phyloP scores from a whole-genome alignment of 1,284 basidiomycete species.

The Trametes hirsuta region DNA sequence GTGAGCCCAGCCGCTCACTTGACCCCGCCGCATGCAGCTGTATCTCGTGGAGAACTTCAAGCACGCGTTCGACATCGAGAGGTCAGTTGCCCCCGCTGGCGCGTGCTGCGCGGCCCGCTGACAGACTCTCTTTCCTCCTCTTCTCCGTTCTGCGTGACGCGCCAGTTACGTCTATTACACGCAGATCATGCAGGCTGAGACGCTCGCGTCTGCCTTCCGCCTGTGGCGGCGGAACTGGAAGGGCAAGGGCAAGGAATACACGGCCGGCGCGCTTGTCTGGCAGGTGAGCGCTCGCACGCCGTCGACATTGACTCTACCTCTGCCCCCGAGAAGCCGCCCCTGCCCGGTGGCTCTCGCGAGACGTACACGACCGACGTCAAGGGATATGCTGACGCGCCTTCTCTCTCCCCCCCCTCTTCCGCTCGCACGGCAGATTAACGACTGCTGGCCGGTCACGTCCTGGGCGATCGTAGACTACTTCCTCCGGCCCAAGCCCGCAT shows the following conservation, averaged over 20 bases:
- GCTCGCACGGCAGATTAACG: slow-evolving; percentile 52
- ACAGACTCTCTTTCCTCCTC: not conserved
- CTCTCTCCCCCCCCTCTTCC: not conserved
- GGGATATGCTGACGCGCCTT: not conserved
- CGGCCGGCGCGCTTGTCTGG: slow-evolving; percentile 55
- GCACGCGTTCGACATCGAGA: slow-evolving; percentile 87
- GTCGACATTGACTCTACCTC: slow-evolving; percentile 1
- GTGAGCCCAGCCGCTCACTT: slow-evolving; percentile 10
- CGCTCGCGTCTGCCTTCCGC: slow-evolving; percentile 60
- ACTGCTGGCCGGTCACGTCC: slow-evolving; percentile 72
- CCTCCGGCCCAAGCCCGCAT: slow-evolving; percentile 61
- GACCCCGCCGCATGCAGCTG: slow-evolving; percentile 44
- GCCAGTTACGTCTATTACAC: slow-evolving; percentile 63
- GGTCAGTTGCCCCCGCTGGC: slow-evolving; percentile 32
- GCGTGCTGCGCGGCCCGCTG: slow-evolving; percentile 10
- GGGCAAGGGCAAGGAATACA: slow-evolving; percentile 60
- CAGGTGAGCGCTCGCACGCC: slow-evolving; percentile 43
- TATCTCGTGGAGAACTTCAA: slow-evolving; percentile 92
- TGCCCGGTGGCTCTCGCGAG: not conserved
- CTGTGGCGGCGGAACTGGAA: slow-evolving; percentile 66
- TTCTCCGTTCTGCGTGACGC: not conserved
- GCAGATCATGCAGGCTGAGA: slow-evolving; percentile 70
- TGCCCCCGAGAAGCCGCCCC: not conserved
- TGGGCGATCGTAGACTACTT: slow-evolving; percentile 77
- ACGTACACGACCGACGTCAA: not conserved